These are phyloP conservation scores for Podila epicladia DNA, from an alignment of 192 early-diverging fungal genomes.

Conservation along the genomic window DNA sequence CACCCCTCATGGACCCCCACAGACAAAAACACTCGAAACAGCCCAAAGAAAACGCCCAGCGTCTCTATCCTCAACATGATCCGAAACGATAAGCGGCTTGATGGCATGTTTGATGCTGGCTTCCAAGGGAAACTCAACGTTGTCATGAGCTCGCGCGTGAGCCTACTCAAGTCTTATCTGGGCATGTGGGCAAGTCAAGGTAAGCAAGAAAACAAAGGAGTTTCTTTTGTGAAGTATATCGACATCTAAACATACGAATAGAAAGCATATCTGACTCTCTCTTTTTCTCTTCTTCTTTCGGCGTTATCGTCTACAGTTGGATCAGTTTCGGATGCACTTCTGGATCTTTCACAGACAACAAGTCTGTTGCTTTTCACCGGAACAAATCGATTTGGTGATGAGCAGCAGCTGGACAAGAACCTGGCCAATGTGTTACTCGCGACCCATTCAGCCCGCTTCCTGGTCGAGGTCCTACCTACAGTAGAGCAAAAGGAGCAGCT, in stretches of 20 bases:
- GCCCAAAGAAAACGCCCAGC: conserved; percentile 7
- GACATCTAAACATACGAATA: background rate
- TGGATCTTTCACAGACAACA: conserved; percentile 38
- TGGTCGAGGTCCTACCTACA: conserved; percentile 21
- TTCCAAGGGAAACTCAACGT: conserved; percentile 43
- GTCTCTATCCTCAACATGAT: conserved; percentile 47
- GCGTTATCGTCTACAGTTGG: conserved; percentile 4
- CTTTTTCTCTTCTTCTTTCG: background rate
- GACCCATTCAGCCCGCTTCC: conserved; percentile 33
- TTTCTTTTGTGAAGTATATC: background rate
- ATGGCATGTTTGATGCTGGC: conserved; percentile 47
- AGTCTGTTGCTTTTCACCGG: conserved; percentile 39
- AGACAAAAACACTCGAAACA: background rate
- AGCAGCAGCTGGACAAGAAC: conserved; percentile 37
- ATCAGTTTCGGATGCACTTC: conserved; percentile 27
- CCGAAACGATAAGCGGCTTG: conserved; percentile 40
- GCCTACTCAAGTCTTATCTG: conserved; percentile 40
- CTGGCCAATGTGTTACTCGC: conserved; percentile 37
- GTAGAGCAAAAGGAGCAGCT: conserved; percentile 23
- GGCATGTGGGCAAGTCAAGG: conserved; percentile 48
- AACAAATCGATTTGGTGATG: conserved; percentile 39
- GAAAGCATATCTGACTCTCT: background rate
- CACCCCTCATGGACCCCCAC: background rate
- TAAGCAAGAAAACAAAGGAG: conserved; percentile 3
- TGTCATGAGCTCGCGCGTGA: conserved; percentile 45